These are phyloP conservation scores for Cryptococcus jaspeensis DNA, from an alignment of 1,284 basidiomycete species.

Conservation along the genomic window DNA sequence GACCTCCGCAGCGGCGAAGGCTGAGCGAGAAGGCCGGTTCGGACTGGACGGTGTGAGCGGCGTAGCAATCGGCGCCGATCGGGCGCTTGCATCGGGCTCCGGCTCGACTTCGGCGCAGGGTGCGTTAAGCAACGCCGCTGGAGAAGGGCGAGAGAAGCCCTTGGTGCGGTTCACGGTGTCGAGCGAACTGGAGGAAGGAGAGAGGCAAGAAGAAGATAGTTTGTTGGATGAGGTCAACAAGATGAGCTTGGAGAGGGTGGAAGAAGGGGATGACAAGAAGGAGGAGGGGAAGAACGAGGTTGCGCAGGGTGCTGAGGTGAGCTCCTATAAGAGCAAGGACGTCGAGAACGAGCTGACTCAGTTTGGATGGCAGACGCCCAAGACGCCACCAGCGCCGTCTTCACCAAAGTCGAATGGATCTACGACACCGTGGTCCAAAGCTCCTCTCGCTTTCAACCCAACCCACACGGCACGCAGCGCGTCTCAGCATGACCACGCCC, in stretches of 20 bases:
- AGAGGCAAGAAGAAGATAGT: conserved; percentile 40
- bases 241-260: conserved; percentile 48
- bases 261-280: conserved; percentile 30
- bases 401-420: conserved; percentile 18
- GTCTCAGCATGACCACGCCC: conserved; percentile 31
- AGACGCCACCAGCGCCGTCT: conserved; percentile 29
- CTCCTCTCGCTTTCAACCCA: conserved; percentile 23
- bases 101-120: not conserved
- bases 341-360: not conserved
- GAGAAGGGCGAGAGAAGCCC: conserved; percentile 22
- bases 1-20: conserved; percentile 26
- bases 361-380: conserved; percentile 22
- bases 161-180: conserved; percentile 51
- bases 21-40: conserved; percentile 29
- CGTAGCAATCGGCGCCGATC: conserved; percentile 6
- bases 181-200: conserved; percentile 34
- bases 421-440: conserved; percentile 34
- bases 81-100: not conserved
- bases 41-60: conserved; percentile 17
- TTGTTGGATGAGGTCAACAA: conserved; percentile 51
- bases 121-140: not conserved
- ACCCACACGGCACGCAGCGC: conserved; percentile 21
- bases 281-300: conserved; percentile 14
- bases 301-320: conserved; percentile 23
- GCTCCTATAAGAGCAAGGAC: not conserved